These are phyloP conservation scores for Neoconidiobolus thromboides DNA, from an alignment of 371 early-diverging fungal species.

Conservation along the genomic window DNA sequence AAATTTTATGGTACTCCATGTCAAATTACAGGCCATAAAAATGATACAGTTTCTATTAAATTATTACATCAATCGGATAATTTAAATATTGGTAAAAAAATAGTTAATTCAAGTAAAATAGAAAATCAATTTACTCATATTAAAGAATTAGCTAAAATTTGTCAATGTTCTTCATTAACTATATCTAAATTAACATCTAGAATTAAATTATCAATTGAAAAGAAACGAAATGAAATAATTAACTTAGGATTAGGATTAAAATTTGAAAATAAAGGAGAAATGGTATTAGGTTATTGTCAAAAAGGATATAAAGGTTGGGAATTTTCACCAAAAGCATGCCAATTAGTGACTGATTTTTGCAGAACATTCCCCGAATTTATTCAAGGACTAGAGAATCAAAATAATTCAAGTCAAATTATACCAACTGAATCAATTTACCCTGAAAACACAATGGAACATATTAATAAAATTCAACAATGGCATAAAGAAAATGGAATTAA, in stretches of 20 bases:
- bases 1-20: conserved; percentile 51
- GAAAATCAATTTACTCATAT: not conserved
- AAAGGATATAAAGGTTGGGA: conserved; percentile 68
- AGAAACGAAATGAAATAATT: conserved; percentile 17
- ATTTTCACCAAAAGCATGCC: conserved; percentile 54
- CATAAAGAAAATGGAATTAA: conserved; percentile 35
- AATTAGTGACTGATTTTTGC: conserved; percentile 47
- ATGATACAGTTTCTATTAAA: too few species aligned
- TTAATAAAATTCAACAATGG: conserved; percentile 41
- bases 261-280: conserved; percentile 65
- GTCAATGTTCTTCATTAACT: conserved; percentile 34
- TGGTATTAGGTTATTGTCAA: conserved; percentile 69
- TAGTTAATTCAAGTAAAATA: not conserved
- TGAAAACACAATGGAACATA: conserved; percentile 18
- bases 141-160: not conserved
- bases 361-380: conserved; percentile 53
- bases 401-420: conserved; percentile 24
- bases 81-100: not conserved
- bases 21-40: conserved; percentile 22
- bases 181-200: conserved; percentile 71
- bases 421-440: conserved; percentile 33
- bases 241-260: conserved; percentile 78
- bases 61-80: too few species aligned
- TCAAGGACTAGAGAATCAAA: conserved; percentile 24
- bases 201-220: conserved; percentile 26